phyloP scores from a whole-genome alignment of 768 basidiomycete genomes.

The Boletus huronensis region DNA sequence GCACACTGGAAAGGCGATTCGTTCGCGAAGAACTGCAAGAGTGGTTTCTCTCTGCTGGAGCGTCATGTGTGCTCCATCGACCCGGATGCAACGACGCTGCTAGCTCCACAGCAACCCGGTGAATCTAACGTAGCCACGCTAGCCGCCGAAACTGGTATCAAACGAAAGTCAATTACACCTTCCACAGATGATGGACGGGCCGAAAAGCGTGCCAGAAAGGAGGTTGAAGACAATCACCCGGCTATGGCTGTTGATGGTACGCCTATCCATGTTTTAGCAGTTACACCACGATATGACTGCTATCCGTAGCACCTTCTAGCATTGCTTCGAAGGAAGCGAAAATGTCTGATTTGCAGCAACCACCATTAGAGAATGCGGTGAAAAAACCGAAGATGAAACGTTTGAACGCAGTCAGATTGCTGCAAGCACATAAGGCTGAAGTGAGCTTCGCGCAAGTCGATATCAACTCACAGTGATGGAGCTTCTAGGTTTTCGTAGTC shows the following conservation, averaged over 20 bases:
- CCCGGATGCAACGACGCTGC: slow-evolving; percentile 23
- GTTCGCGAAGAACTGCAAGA: slow-evolving; percentile 62
- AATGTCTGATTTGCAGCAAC: slow-evolving; percentile 17
- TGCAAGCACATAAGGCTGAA: slow-evolving; percentile 61
- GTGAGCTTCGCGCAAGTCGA: slow-evolving; percentile 32
- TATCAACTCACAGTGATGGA: slow-evolving; percentile 3
- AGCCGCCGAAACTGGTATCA: slow-evolving; percentile 30
- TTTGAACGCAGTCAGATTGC: slow-evolving; percentile 42
- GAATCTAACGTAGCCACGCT: slow-evolving; percentile 8
- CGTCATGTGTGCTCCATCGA: slow-evolving; percentile 66
- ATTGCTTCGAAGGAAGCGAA: slow-evolving; percentile 21
- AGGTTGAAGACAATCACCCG: slow-evolving; percentile 36
- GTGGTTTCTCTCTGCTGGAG: slow-evolving; percentile 70
- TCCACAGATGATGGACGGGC: slow-evolving; percentile 45
- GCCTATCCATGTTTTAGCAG: slow-evolving; percentile 25
- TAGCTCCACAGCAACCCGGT: slow-evolving; percentile 17
- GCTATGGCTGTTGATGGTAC: slow-evolving; percentile 43
- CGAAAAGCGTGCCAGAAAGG: slow-evolving; percentile 63
- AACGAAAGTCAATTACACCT: slow-evolving; percentile 52
- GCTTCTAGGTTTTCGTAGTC: slow-evolving; percentile 69
- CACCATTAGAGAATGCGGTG: slow-evolving; percentile 13
- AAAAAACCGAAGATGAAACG: slow-evolving; percentile 37
- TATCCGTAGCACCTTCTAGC: slow-evolving; percentile 12
- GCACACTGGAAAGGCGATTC: slow-evolving; percentile 71
- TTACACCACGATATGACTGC: slow-evolving; percentile 14